Conservation (phyloP, 768 basidiomycete genomes). For the Cystoderma amianthinum region DNA sequence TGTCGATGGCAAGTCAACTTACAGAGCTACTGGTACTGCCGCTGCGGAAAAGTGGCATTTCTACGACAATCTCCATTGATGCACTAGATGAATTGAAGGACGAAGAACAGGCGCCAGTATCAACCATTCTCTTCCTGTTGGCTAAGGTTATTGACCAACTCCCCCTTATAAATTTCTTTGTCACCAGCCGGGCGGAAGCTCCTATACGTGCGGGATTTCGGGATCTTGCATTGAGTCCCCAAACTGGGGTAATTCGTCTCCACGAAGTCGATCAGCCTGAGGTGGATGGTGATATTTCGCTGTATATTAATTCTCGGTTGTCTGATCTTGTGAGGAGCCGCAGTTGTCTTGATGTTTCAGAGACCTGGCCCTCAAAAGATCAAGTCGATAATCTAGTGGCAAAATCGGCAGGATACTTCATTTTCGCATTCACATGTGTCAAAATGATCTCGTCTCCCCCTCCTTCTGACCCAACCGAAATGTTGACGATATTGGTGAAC, state of each 20-base stretch:
- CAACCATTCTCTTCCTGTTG: slow-evolving; percentile 5
- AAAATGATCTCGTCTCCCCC: slow-evolving; percentile 7
- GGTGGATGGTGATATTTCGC: slow-evolving; percentile 14
- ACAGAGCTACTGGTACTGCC: no score
- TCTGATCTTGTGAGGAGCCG: neutral
- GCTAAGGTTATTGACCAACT: neutral
- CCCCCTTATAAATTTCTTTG: slow-evolving; percentile 8
- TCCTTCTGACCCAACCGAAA: neutral
- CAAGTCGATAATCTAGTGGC: slow-evolving; percentile 6
- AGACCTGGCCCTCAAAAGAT: slow-evolving; percentile 13
- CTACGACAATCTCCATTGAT: slow-evolving; percentile 17
- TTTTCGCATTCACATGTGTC: slow-evolving; percentile 12
- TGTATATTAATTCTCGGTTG: slow-evolving; percentile 1
- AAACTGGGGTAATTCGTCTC: slow-evolving; percentile 10
- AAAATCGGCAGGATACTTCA: slow-evolving; percentile 12
- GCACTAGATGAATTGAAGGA: slow-evolving; percentile 11
- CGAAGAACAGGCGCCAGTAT: slow-evolving; percentile 10
- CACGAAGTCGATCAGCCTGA: slow-evolving; percentile 14
- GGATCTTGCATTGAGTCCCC: neutral
- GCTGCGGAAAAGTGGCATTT: no score
- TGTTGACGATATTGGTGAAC: neutral
- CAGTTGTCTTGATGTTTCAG: slow-evolving; percentile 4
- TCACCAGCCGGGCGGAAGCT: slow-evolving; percentile 5
- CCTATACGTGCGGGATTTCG: slow-evolving; percentile 4
- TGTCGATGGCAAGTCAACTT: no score